Evolutionary conservation across 2,329 filamentous ascomycete species (phyloP), one percentile per base, ranked within the genome.

Genomic region (Nemania sp.): DNA sequence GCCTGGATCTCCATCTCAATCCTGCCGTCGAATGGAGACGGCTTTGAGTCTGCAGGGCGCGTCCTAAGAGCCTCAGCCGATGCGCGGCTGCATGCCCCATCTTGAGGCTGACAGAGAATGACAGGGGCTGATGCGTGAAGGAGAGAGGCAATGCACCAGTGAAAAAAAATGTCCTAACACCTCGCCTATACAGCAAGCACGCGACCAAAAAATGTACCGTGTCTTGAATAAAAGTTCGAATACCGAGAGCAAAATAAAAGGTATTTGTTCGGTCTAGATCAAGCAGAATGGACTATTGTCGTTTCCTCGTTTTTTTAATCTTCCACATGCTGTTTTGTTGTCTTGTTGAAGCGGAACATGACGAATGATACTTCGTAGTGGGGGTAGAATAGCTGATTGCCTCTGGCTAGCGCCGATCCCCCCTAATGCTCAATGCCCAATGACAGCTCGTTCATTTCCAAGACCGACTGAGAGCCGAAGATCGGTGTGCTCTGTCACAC

Each of bases 81-180:
- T 64, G 67, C 58, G 65, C 65, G 56, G 65, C 64, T 43, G 56
- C 54, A 42, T 62, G 66, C 56, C 65, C 68, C 73, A 65, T 76
- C 54, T 13, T 64, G 48, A 59, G 54, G 56, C 59, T 49, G 29
- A 50, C 55, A 37, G 29, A 12, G 40, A 57, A 45, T 49, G 21
- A 52, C 10, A 34, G 50, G 58, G 12, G 0, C 34, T 29, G 20
- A 43, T 11, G 40, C 10, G 17, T 43, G 40, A 42, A 42, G 7
- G 13, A 39, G 43, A 45, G 3, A 25, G 5, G 17, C 20, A 21
- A 40, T 18, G 39, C 43, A 12, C 42, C 39, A 13, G 39, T 3
- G 43, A 49, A 49, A 21, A n/a, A 45, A 9, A 52, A 37, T 11
- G 18, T 13, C 40, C 17, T 6, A 10, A 29, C 25, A 34, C 25